Evolutionary conservation across 2,329 filamentous ascomycete genomes (phyloP).

Genomic region (Exophiala sp.): DNA sequence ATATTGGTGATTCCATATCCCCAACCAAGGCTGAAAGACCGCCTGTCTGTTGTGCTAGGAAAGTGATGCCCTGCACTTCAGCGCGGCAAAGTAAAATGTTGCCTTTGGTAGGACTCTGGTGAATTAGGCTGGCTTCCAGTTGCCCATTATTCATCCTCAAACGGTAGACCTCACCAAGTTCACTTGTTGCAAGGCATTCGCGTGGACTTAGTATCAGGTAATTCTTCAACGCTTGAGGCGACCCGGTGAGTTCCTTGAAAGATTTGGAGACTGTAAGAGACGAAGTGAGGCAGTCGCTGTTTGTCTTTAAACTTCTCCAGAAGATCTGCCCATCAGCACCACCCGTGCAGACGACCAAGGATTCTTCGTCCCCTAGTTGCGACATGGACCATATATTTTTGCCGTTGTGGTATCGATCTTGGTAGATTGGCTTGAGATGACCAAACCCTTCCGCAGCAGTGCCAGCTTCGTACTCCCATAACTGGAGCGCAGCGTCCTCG

Average conservation of each 20-base stretch:
- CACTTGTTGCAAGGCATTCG: conserved; percentile 20
- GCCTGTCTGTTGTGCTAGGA: conserved; percentile 14
- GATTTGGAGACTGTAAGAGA: conserved; percentile 2
- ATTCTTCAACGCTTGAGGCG: conserved; percentile 16
- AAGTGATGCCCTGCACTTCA: conserved; percentile 1
- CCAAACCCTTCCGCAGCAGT: too few species aligned
- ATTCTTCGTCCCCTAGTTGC: conserved; percentile 30
- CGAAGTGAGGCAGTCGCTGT: background rate
- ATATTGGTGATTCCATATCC: background rate
- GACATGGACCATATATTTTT: conserved; percentile 86
- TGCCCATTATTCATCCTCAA: background rate
- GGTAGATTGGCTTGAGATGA: conserved; percentile 42
- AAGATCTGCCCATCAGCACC: conserved; percentile 71
- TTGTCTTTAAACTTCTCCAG: conserved; percentile 27
- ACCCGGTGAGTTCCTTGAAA: conserved; percentile 14
- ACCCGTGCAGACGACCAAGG: conserved; percentile 59
- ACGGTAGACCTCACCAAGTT: conserved; percentile 18
- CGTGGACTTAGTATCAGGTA: conserved; percentile 14
- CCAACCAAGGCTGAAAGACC: conserved; percentile 4
- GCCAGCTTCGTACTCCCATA: conserved; percentile 55
- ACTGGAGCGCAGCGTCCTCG: conserved; percentile 72
- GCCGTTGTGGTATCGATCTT: conserved; percentile 64
- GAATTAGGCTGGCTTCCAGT: conserved; percentile 2
- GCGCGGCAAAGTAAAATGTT: conserved; percentile 5
- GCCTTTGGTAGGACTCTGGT: background rate